Conservation (phyloP, 345 rosid species). For the Turnera subulata region DNA sequence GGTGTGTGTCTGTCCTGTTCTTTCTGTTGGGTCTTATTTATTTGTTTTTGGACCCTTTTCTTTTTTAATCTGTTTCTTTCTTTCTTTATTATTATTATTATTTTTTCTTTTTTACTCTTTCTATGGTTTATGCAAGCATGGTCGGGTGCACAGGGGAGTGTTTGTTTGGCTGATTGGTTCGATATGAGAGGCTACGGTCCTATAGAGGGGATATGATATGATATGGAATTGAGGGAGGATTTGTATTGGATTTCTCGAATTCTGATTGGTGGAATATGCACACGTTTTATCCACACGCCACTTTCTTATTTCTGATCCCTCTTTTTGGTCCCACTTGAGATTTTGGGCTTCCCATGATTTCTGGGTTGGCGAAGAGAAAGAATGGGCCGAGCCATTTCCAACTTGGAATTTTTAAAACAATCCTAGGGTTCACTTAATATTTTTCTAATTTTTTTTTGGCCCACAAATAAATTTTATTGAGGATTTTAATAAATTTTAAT, state of each 20-base stretch:
- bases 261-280: conserved; percentile 56
- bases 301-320: background rate
- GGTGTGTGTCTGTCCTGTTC: conserved; percentile 10
- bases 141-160: background rate
- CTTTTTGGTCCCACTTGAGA: background rate
- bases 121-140: background rate
- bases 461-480: too few relatives aligned
- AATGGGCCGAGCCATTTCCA: too few relatives aligned
- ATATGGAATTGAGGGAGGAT: background rate
- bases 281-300: conserved; percentile 69
- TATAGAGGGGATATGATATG: background rate
- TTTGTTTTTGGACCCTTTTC: too few relatives aligned
- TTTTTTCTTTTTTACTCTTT: background rate
- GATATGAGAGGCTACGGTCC: too few relatives aligned
- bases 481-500: too few relatives aligned
- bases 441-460: too few relatives aligned
- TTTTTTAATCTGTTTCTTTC: too few relatives aligned
- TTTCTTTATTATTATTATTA: too few relatives aligned
- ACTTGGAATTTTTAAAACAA: too few relatives aligned
- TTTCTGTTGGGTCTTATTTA: background rate
- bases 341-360: background rate
- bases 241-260: conserved; percentile 13
- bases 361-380: too few relatives aligned
- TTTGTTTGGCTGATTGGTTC: background rate
- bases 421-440: too few relatives aligned